A percentile compares a stretch with the other conserved stretches of the same genome.
Conservation (phyloP, 495 filamentous ascomycete genomes). For the Xylaria intraflava region DNA sequence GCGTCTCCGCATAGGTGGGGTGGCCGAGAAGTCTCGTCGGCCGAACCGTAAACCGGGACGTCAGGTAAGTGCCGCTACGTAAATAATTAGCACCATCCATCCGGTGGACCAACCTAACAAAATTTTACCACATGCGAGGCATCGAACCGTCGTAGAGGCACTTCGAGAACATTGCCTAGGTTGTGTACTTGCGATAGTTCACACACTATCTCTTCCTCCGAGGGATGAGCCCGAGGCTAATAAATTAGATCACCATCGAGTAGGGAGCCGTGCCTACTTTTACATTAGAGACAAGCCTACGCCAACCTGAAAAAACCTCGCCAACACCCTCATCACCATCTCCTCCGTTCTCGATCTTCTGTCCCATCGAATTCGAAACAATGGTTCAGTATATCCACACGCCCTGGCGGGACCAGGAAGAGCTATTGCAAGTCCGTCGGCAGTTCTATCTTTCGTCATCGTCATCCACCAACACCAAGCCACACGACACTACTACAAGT, state of each 20-base stretch:
- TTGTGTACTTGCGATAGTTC: too few relatives aligned
- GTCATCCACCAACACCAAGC: constrained; percentile 4
- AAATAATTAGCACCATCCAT: too few relatives aligned
- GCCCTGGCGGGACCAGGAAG: constrained; percentile 62
- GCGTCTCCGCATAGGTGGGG: too few relatives aligned
- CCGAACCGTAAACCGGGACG: too few relatives aligned
- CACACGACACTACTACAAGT: neutral
- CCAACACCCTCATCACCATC: neutral
- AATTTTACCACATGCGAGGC: neutral
- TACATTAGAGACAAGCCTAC: too few relatives aligned
- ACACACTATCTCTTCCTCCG: neutral
- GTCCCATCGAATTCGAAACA: neutral
- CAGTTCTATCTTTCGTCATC: constrained; percentile 53
- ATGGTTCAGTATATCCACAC: constrained; percentile 76
- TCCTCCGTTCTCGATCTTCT: neutral
- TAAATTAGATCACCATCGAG: too few relatives aligned
- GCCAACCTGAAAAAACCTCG: too few relatives aligned
- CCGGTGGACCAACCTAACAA: neutral
- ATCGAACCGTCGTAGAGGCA: neutral
- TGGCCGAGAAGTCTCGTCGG: too few relatives aligned
- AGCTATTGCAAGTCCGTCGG: constrained; percentile 59
- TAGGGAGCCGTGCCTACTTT: too few relatives aligned
- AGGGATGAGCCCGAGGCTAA: neutral
- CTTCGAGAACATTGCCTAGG: neutral
- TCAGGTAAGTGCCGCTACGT: too few relatives aligned